Conservation (phyloP, 2,329 filamentous ascomycete genomes). For the Aspergillus ibericus region DNA sequence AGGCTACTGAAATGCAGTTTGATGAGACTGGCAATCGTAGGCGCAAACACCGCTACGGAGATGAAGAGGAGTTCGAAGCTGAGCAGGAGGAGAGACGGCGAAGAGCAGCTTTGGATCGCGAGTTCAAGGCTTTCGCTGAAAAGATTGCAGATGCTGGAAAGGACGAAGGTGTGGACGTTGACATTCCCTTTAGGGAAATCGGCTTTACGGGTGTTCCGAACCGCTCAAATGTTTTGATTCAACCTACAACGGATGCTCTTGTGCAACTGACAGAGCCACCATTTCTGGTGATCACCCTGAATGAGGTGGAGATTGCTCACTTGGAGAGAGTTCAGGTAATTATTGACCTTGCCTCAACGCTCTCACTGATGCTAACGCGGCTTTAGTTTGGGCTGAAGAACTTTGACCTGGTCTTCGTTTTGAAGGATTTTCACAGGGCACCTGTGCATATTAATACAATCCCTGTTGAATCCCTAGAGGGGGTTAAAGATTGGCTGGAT, state of each 20-base stretch:
- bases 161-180: constrained; percentile 85
- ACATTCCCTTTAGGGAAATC: constrained; percentile 94
- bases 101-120: constrained; percentile 85
- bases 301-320: constrained; percentile 95
- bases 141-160: constrained; percentile 96
- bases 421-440: constrained; percentile 91
- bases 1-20: constrained; percentile 97
- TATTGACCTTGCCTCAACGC: neutral
- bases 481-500: constrained; percentile 97
- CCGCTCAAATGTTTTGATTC: constrained; percentile 91
- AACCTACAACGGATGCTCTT: constrained; percentile 93
- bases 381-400: constrained; percentile 91
- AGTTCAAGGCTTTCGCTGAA: constrained; percentile 95
- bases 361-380: constrained; percentile 24
- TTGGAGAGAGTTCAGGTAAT: constrained; percentile 78
- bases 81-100: constrained; percentile 95
- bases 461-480: constrained; percentile 88
- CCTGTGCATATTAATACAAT: constrained; percentile 98
- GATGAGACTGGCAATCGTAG: constrained; percentile 98
- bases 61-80: constrained; percentile 97
- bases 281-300: constrained; percentile 91
- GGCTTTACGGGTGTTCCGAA: constrained; percentile 96
- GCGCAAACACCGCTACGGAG: constrained; percentile 94
- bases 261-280: constrained; percentile 96
- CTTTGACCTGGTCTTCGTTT: constrained; percentile 97